A percentile compares a stretch with the other conserved stretches of the same genome.
These are phyloP conservation scores for Fraxinus angustifolia DNA, from an alignment of 305 asterid genomes.

Conservation along the genomic window DNA sequence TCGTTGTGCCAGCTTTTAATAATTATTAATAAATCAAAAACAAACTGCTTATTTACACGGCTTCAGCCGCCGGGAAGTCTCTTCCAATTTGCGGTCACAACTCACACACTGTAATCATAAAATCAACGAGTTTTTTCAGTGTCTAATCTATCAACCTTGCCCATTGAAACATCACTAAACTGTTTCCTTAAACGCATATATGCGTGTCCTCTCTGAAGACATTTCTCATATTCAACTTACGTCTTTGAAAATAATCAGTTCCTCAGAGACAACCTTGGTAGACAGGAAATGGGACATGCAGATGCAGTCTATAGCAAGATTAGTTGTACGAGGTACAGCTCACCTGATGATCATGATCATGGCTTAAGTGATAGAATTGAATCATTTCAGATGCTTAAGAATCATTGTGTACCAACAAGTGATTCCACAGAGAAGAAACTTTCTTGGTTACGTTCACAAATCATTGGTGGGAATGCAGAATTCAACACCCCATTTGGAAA, in stretches of 20 bases:
- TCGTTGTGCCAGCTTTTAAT: neutral
- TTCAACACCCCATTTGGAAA: constrained; percentile 56
- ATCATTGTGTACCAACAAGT: constrained; percentile 11
- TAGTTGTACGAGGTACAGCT: neutral
- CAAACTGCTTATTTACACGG: neutral
- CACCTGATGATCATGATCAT: neutral
- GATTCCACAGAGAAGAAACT: constrained; percentile 39
- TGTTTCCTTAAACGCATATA: neutral
- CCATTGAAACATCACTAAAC: neutral
- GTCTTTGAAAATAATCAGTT: neutral
- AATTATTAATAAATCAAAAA: neutral
- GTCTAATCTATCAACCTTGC: neutral
- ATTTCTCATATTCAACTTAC: neutral
- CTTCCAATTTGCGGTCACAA: neutral
- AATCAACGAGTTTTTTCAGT: neutral
- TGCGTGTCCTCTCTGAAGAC: neutral
- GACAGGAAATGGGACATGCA: neutral
- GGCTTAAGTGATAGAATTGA: constrained; percentile 7
- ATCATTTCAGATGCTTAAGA: constrained; percentile 15
- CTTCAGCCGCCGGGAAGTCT: neutral
- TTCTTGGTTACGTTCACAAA: constrained; percentile 60
- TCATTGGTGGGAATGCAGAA: constrained; percentile 40
- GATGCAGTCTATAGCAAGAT: neutral
- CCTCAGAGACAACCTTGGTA: neutral
- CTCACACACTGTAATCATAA: neutral